Evolutionary conservation across 1,284 basidiomycete species (phyloP), one percentile per base, ranked within the genome.

Genomic region (Cryptococcus amylolentus): DNA sequence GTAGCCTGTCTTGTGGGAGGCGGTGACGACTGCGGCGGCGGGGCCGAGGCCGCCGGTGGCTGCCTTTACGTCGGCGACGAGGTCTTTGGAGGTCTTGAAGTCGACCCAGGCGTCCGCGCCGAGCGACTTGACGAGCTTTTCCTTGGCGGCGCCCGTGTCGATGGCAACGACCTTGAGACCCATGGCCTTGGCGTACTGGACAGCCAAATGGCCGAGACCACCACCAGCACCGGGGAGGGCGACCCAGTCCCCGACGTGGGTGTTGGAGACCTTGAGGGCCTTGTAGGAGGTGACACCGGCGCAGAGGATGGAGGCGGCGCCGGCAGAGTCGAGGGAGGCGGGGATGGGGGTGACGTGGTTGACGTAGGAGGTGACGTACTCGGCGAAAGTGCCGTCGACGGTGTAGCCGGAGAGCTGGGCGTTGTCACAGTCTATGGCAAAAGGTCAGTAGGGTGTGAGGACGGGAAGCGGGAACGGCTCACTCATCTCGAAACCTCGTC

Each of bases 41-140:
- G 89, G 84, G 38, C 90, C 89, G 12, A 79, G 72, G 1, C 88
- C 89, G 53, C 81, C 87, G 0, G 69, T 87, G 1, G 83, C 81
- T 6, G 78, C 81, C 70, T 83, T 78, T 53, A 80, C 76, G 54
- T 65, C 64, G n/a, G 62, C 56, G 41, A 72, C 65, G 61, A 68
- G 50, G 49, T 67, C 64, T 53, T 60, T 56, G 3, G 50, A 46
- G 20, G 52, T 80, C 64, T 81, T 84, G 79, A 89, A 91, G 78
- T 93, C 89, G 63, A 93, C 82, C 83, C 86, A 92, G 52, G 80
- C 80, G 63, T 88, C 84, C 0, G 88, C 88, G 45, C 91, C 90
- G 52, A 91, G 84, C 28, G 81, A 76, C 58, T 80, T 66, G 71
- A 83, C 84, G 14, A 93, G 81, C 51, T 84, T 79, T 67, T 83